Base-by-base conservation (phyloP, 1,284 basidiomycete species). In the Ceratobasidium sp. region DNA sequence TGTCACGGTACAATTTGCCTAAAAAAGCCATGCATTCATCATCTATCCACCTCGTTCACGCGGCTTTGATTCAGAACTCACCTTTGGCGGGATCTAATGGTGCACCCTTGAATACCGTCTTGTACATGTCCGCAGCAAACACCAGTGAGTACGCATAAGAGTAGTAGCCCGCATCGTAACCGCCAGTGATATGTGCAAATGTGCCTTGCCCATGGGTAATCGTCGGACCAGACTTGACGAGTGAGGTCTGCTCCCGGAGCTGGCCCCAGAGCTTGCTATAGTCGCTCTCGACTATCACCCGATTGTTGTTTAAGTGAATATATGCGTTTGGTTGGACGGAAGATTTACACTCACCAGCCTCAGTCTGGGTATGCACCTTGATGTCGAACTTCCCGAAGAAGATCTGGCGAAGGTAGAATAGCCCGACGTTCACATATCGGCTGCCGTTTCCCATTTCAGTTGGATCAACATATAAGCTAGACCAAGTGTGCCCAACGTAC, bases 361-460 rank as follows among this genome's bases (percentile, higher is more conserved):
- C 46, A 48, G 38, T 87, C 81, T 91, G 89, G 2, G 90, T 92
- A 83, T 95, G 93, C 3, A 94, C 91, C 81, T 90, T 90, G 81
- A 94, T 88, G 82, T 94, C 93, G 81, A 91, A 95, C 81, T 90
- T 92, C 80, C 92, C 93, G 81, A 94, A 94, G 88, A 94, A 95
- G 13, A 95, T 86, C 82, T 95, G 93, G 40, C 93, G 90, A 20
- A 95, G 88, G 84, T 93, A 93, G 84, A 90, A 93, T 44, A 96
- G 83, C 0, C 94, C 94, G 59, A 94, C 89, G 79, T 94, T 94
- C 80, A 94, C 90, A 80, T 94, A 93, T 78, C 93, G 93, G 81
- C 93, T 93, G n/a, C n/a, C n/a, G 73, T 13, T 70, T 44, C 13
- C 48, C 77, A 62, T 13, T 42, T 50, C 23, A 52, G 65, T 26